Evolutionary conservation across 2,329 filamentous ascomycete species (phyloP).

Genomic region (Lachnellula cervina): DNA sequence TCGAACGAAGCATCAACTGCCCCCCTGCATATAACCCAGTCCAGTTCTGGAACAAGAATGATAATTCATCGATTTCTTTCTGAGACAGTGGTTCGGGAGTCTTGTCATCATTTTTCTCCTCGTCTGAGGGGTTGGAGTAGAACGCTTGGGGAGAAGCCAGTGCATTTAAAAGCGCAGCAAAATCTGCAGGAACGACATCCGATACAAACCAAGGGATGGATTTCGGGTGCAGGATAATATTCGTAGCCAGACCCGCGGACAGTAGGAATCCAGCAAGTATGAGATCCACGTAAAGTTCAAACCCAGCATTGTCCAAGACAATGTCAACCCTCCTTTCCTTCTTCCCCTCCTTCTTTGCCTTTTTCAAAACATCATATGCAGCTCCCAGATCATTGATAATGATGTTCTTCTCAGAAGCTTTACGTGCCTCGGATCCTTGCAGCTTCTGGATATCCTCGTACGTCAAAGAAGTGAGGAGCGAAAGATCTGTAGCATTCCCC

Average conservation of each 20-base stretch:
- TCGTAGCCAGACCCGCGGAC: conserved; percentile 76
- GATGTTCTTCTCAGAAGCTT: conserved; percentile 86
- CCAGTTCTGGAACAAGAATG: conserved; percentile 81
- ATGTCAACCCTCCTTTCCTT: conserved; percentile 80
- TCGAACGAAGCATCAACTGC: conserved; percentile 75
- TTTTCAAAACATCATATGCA: conserved; percentile 65
- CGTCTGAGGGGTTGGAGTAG: conserved; percentile 70
- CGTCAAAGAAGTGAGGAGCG: conserved; percentile 79
- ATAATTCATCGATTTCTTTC: conserved; percentile 60
- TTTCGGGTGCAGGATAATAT: conserved; percentile 87
- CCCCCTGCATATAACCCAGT: conserved; percentile 75
- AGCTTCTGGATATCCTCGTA: conserved; percentile 97
- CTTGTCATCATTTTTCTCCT: conserved; percentile 53
- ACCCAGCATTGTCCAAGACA: conserved; percentile 93
- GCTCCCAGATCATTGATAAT: conserved; percentile 75
- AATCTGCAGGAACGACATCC: conserved; percentile 84
- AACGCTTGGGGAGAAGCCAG: conserved; percentile 74
- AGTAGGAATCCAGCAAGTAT: conserved; percentile 88
- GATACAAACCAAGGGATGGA: conserved; percentile 98
- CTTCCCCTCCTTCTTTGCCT: conserved; percentile 58
- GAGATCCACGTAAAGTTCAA: conserved; percentile 94
- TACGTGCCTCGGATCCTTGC: conserved; percentile 82
- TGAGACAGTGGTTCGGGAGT: conserved; percentile 59
- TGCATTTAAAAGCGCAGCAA: conserved; percentile 72
- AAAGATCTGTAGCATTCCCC: conserved; percentile 95